Base-by-base conservation (phyloP, 1,284 basidiomycete species). In the Schizophyllum commune region DNA sequence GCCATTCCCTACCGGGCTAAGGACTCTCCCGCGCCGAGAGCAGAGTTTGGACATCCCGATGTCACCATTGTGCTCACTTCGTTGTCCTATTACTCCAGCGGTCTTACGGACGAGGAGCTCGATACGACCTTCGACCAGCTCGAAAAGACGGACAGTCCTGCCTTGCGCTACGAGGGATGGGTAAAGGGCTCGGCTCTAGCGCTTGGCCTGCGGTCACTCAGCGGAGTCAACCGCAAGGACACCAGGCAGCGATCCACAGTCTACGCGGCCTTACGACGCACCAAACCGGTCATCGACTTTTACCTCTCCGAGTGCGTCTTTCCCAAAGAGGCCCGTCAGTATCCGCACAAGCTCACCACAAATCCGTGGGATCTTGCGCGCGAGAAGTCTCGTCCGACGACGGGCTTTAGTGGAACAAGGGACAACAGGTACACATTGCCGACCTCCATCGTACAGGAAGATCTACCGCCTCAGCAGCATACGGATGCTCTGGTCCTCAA, bases 401-500 rank as follows among this genome's bases (percentile, higher is more conserved):
- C 80, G 3, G 83, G 83, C 0, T 85, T 84, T 65, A 84, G 81
- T 55, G 83, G 83, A 7, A 84, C 82, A 0, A 84, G 83, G 57
- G 83, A 84, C 65, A 77, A 77, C 34, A 73, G 70, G 55, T 77
- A 80, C 61, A 68, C 84, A 1, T 69, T 83, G 3, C 83, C 82
- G 0, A 71, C 72, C 0, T 76, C 77, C 0, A 79, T 84, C 52
- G 65, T 63, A 0, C 82, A 84, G 60, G 59, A 65, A 0, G 79
- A 83, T 60, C 74, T 74, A 0, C 64, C 71, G 0, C 70, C 73
- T 32, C 81, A 83, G 61, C 69, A 66, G 0, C 68, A 72, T 17
- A 83, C 81, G 1, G 83, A 83, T 58, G 82, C 82, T 0, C 74
- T 74, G 60, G 81, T 83, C 1, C 70, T 84, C 15, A 66, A 65